Evolutionary conservation across 495 filamentous ascomycete genomes (phyloP).

Genomic region (Talaromyces wortmannii): DNA sequence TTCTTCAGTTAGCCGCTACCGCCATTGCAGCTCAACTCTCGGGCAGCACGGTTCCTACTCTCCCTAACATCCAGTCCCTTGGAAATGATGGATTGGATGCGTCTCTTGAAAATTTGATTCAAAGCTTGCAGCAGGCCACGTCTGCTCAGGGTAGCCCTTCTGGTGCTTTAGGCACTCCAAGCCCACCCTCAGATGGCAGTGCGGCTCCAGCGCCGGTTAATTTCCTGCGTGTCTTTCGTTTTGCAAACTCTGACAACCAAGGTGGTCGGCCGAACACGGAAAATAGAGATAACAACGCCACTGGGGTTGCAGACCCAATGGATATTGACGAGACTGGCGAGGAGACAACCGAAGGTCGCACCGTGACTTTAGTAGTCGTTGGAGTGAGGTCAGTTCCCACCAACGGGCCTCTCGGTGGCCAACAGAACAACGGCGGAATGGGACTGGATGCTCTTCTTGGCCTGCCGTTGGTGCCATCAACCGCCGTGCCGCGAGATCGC

Average conservation of each 20-base stretch:
- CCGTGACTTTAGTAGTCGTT: constrained; percentile 64
- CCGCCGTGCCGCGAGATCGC: constrained; percentile 39
- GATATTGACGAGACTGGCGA: constrained; percentile 35
- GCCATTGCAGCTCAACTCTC: constrained; percentile 56
- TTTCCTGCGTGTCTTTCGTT: constrained; percentile 55
- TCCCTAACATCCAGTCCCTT: constrained; percentile 52
- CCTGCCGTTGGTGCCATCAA: constrained; percentile 48
- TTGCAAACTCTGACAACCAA: constrained; percentile 41
- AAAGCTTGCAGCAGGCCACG: constrained; percentile 48
- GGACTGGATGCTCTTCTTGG: constrained; percentile 41
- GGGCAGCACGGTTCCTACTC: constrained; percentile 42
- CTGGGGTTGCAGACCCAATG: constrained; percentile 18
- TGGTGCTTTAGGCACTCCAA: constrained; percentile 15
- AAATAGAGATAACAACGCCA: background rate
- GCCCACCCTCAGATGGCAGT: constrained; percentile 6
- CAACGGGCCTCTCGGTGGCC: constrained; percentile 35
- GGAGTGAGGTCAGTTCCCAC: constrained; percentile 63
- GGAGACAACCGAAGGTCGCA: constrained; percentile 50
- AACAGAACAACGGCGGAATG: constrained; percentile 30
- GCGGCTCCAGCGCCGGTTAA: constrained; percentile 44
- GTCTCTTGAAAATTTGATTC: constrained; percentile 49
- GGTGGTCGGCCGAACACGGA: background rate
- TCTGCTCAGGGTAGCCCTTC: constrained; percentile 34
- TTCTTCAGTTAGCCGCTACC: constrained; percentile 53
- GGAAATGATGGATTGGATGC: constrained; percentile 51